Percentiles rank a stretch among this genome's conserved stretches.
Evolutionary conservation across 345 rosid species (phyloP).

Genomic region (Dimocarpus longan): DNA sequence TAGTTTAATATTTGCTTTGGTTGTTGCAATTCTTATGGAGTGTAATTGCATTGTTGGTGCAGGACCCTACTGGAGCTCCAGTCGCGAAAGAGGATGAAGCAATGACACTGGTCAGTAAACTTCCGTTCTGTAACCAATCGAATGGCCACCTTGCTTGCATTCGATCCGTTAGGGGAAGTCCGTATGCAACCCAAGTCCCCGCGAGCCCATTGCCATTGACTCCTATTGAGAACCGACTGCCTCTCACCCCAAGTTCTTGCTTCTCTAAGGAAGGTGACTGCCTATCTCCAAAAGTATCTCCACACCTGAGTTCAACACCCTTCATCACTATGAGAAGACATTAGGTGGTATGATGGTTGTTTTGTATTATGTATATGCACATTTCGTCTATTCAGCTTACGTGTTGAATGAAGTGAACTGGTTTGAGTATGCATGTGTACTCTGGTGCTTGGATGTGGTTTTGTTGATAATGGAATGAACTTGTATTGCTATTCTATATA

Average conservation of each 20-base stretch:
- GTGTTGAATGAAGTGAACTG: not conserved
- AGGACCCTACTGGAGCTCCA: constrained; percentile 62
- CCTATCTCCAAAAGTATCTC: constrained; percentile 43
- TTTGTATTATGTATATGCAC: not conserved
- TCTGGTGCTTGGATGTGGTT: not conserved
- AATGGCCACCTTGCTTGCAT: constrained; percentile 55
- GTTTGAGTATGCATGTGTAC: constrained; percentile 8
- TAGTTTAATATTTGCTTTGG: not conserved
- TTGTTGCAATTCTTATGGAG: not conserved
- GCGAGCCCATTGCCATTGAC: constrained; percentile 52
- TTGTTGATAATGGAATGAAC: constrained; percentile 9
- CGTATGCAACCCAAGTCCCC: constrained; percentile 30
- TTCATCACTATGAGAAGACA: constrained; percentile 49
- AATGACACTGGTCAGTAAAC: constrained; percentile 43
- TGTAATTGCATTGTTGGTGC: constrained; percentile 19
- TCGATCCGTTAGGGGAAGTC: constrained; percentile 33
- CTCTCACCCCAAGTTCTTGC: constrained; percentile 38
- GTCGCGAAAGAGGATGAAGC: constrained; percentile 61
- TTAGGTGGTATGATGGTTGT: constrained; percentile 15
- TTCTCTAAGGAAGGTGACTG: constrained; percentile 39
- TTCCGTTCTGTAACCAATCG: constrained; percentile 49
- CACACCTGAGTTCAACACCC: constrained; percentile 63
- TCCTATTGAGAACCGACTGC: constrained; percentile 63
- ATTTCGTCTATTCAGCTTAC: not conserved
- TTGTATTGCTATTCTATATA: constrained; percentile 7